Evolutionary conservation across 257 asterid species (phyloP).

Genomic region (Plantago major): DNA sequence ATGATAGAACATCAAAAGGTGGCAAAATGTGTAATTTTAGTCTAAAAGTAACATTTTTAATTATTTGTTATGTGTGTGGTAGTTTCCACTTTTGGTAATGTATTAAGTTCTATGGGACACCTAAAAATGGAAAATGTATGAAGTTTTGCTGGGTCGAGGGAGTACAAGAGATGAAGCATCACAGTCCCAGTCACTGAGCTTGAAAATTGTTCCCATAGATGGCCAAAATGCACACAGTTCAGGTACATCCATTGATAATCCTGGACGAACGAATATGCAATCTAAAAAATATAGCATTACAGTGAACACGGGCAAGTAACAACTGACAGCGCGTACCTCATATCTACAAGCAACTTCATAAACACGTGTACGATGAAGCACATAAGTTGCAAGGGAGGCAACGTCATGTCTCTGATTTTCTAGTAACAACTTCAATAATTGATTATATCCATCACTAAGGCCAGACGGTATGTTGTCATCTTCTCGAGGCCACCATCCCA

Average conservation of each 20-base stretch:
- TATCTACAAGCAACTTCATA: constrained; percentile 93
- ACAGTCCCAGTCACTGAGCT: too few species aligned
- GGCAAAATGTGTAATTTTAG: too few species aligned
- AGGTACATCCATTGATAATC: too few species aligned
- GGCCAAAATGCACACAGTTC: too few species aligned
- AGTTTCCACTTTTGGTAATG: too few species aligned
- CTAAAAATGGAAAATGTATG: too few species aligned
- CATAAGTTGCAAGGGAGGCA: constrained; percentile 73
- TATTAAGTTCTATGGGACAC: too few species aligned
- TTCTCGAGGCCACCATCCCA: constrained; percentile 84
- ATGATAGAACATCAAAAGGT: too few species aligned
- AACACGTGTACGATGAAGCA: constrained; percentile 79
- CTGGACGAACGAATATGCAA: background rate
- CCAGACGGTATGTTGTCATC: constrained; percentile 69
- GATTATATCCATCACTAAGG: constrained; percentile 82
- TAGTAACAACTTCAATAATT: constrained; percentile 73
- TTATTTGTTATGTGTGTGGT: too few species aligned
- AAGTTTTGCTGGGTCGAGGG: too few species aligned
- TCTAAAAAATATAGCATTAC: background rate
- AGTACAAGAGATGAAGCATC: constrained; percentile 3
- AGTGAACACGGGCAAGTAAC: constrained; percentile 13
- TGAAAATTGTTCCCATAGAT: too few species aligned
- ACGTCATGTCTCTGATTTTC: constrained; percentile 83
- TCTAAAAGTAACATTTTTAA: too few species aligned
- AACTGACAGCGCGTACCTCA: constrained; percentile 58